These are phyloP conservation scores for Phytophthora fragariae DNA, from an alignment of 352 stramenopile genomes.

Conservation along the genomic window DNA sequence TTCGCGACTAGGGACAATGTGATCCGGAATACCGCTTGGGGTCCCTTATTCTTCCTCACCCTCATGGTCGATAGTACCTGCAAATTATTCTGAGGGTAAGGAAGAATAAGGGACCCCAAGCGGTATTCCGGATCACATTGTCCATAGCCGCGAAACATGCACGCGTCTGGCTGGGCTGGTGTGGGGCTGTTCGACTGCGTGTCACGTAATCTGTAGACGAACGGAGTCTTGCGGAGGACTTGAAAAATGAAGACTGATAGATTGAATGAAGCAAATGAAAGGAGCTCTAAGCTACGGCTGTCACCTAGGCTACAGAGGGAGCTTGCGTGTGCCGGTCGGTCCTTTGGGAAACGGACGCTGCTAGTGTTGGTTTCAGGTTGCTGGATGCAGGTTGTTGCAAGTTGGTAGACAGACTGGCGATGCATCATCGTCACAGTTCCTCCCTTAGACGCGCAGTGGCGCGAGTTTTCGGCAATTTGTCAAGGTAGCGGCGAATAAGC, in stretches of 20 bases:
- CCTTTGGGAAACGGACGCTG: neutral
- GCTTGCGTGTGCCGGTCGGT: neutral
- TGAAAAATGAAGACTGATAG: constrained; percentile 1
- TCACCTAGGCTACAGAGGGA: neutral
- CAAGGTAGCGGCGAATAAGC: neutral
- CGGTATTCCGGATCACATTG: no score
- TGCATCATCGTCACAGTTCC: neutral
- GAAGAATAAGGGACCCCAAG: no score
- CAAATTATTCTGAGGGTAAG: no score
- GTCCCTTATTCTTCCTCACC: no score
- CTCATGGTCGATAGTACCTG: no score
- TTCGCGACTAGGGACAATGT: no score
- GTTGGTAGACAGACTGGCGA: neutral
- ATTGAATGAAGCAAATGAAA: neutral
- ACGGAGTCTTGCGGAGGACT: neutral
- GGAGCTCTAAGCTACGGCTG: neutral
- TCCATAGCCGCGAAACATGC: no score
- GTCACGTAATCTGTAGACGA: neutral
- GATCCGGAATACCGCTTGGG: no score
- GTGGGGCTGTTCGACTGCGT: neutral
- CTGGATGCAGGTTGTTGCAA: neutral
- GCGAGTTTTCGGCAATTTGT: neutral
- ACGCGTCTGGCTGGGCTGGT: no score
- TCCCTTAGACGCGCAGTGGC: neutral
- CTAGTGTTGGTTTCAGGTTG: neutral